These are phyloP conservation scores for Aurantiochytrium sp. DNA, from an alignment of 108 stramenopile species.

Conservation along the genomic window DNA sequence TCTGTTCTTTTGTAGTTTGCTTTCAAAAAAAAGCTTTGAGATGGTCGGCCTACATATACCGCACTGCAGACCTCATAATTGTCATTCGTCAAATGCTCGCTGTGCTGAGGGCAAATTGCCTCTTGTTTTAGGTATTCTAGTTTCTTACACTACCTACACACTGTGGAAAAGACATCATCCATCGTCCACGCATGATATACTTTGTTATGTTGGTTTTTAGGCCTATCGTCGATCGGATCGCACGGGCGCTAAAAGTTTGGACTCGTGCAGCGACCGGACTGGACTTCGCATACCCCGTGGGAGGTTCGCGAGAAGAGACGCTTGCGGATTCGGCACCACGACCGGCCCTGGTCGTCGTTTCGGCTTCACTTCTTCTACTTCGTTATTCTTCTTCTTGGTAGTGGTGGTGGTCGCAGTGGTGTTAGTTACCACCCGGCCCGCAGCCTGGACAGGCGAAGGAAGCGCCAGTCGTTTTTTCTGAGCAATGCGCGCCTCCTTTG, in stretches of 20 bases:
- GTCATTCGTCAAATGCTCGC: too few relatives aligned
- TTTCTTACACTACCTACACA: not conserved
- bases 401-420: too few relatives aligned
- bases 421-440: not conserved
- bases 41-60: too few relatives aligned
- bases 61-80: too few relatives aligned
- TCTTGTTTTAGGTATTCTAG: not conserved
- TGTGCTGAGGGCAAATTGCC: not conserved
- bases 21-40: too few relatives aligned
- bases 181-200: not conserved
- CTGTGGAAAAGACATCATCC: not conserved
- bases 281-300: not conserved
- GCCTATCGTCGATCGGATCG: not conserved
- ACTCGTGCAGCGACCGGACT: not conserved
- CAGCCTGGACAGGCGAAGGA: not conserved
- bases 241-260: not conserved
- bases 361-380: not conserved
- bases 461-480: not conserved
- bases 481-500: not conserved
- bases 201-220: not conserved
- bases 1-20: too few relatives aligned
- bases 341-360: not conserved
- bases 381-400: not conserved
- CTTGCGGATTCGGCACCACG: not conserved
- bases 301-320: not conserved